Conservation (phyloP, 805 yeast species). For the Pichia eremophila region DNA sequence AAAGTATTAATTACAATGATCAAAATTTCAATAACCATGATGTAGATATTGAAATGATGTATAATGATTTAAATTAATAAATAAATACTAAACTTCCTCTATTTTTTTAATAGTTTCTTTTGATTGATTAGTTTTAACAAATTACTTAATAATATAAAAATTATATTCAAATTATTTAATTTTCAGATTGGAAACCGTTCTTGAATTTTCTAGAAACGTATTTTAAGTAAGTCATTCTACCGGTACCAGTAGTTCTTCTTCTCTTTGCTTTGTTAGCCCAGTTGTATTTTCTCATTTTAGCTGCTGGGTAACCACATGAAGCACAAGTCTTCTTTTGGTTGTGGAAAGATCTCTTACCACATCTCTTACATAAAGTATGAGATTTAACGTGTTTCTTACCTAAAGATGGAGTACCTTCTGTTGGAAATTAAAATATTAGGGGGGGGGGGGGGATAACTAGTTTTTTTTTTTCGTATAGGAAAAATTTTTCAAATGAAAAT, state of each 20-base stretch:
- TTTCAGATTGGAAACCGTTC: constrained; percentile 89
- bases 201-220: constrained; percentile 96
- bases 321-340: constrained; percentile 98
- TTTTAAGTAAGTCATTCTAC: constrained; percentile 98
- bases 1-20: constrained; percentile 46
- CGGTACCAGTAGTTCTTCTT: constrained; percentile 99
- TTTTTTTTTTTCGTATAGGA: too few relatives aligned
- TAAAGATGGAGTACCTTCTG: constrained; percentile 99
- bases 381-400: constrained; percentile 99
- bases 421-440: constrained; percentile 5
- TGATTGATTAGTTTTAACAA: background rate
- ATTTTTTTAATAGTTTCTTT: background rate
- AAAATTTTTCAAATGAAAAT: background rate
- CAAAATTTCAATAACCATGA: constrained; percentile 13
- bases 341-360: constrained; percentile 99
- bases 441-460: too few relatives aligned
- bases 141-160: constrained; percentile 1
- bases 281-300: constrained; percentile 97
- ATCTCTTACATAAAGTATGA: constrained; percentile 98
- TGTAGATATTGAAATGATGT: background rate
- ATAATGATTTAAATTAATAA: background rate
- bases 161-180: constrained; percentile 4
- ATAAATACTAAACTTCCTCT: too few relatives aligned
- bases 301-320: constrained; percentile 99
- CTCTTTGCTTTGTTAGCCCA: constrained; percentile 99